Evolutionary conservation across 257 asterid species (phyloP).

Genomic region (Scutellaria galericulata): DNA sequence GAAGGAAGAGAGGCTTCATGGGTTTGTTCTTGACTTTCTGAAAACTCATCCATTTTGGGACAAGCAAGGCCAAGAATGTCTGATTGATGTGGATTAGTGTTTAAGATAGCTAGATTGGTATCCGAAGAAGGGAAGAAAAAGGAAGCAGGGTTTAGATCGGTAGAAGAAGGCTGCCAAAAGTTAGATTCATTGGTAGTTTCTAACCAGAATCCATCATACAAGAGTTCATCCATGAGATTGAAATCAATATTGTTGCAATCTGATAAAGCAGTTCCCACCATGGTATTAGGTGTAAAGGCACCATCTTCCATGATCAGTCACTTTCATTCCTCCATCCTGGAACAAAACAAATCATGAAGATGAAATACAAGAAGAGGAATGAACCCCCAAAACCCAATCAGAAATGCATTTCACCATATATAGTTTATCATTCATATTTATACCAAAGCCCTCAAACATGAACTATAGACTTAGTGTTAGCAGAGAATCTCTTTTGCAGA

Average conservation of each 20-base stretch:
- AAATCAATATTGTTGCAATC: slow-evolving; percentile 46
- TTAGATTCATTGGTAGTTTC: slow-evolving; percentile 62
- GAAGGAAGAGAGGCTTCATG: slow-evolving; percentile 38
- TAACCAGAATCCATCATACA: slow-evolving; percentile 84
- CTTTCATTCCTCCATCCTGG: slow-evolving; percentile 38
- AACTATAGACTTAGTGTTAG: neutral
- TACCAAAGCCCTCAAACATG: no score
- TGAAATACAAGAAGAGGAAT: slow-evolving; percentile 52
- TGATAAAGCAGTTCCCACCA: slow-evolving; percentile 41
- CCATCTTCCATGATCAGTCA: slow-evolving; percentile 67
- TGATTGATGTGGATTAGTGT: slow-evolving; percentile 39
- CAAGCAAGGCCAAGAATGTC: slow-evolving; percentile 16
- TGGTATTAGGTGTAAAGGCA: slow-evolving; percentile 48
- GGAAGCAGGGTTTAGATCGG: slow-evolving; percentile 38
- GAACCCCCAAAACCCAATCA: slow-evolving; percentile 51
- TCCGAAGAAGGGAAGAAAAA: slow-evolving; percentile 43
- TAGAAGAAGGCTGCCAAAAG: slow-evolving; percentile 54
- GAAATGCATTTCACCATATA: slow-evolving; percentile 37
- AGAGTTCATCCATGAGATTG: slow-evolving; percentile 65
- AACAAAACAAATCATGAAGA: slow-evolving; percentile 34
- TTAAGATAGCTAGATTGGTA: slow-evolving; percentile 20
- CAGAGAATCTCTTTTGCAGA: neutral
- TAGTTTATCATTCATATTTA: neutral
- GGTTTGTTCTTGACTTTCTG: slow-evolving; percentile 33
- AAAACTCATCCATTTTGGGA: slow-evolving; percentile 41